These are phyloP conservation scores for Solanum chiquidenum DNA, from an alignment of 257 asterid species.

Conservation along the genomic window DNA sequence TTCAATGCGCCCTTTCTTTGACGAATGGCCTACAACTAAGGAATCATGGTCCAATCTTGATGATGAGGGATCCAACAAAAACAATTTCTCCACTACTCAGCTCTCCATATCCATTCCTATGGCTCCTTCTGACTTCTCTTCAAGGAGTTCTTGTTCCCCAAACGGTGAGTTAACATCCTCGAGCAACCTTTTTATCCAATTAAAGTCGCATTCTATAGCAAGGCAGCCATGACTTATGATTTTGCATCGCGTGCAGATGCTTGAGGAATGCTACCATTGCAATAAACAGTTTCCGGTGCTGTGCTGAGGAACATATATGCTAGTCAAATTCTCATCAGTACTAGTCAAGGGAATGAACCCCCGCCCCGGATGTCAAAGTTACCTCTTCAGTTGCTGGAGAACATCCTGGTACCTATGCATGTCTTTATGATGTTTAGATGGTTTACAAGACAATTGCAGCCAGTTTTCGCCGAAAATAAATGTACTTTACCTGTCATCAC, in stretches of 20 bases:
- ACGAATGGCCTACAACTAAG: constrained; percentile 80
- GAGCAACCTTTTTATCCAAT: neutral
- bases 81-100: constrained; percentile 60
- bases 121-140: constrained; percentile 53
- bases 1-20: constrained; percentile 70
- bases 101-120: constrained; percentile 74
- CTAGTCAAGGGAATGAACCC: neutral
- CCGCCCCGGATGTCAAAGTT: no score
- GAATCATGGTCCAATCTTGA: constrained; percentile 75
- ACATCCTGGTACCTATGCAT: neutral
- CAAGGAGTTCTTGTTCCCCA: constrained; percentile 43
- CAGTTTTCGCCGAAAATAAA: neutral
- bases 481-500: neutral
- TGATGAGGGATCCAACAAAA: constrained; percentile 43
- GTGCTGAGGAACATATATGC: neutral
- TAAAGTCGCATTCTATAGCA: neutral
- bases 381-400: neutral
- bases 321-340: neutral
- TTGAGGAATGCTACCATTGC: constrained; percentile 22
- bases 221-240: neutral
- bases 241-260: constrained; percentile 33
- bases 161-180: constrained; percentile 39
- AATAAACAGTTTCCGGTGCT: neutral
- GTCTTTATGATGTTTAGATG: neutral
- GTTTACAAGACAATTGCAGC: neutral